phyloP scores from a whole-genome alignment of 179 eudicot genomes.

The Gypsophila paniculata region DNA sequence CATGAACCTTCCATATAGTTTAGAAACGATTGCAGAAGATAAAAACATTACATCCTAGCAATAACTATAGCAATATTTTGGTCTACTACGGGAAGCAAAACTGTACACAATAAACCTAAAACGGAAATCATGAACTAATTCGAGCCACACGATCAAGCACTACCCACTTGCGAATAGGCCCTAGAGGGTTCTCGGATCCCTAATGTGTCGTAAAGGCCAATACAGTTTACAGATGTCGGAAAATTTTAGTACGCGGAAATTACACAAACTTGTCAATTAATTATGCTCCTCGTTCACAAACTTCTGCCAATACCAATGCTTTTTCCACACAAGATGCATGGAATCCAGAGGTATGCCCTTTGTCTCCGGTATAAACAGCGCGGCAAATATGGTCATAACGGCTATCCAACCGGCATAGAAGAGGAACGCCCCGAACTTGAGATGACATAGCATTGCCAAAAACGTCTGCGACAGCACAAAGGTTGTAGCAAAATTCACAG shows the following conservation, averaged over 20 bases:
- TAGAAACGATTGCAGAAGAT: too few species aligned
- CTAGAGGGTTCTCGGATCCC: background rate
- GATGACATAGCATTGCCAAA: slow-evolving; percentile 40
- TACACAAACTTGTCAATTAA: background rate
- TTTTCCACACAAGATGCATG: slow-evolving; percentile 46
- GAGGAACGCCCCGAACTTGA: slow-evolving; percentile 48
- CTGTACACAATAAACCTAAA: background rate
- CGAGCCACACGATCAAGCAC: background rate
- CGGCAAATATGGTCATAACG: slow-evolving; percentile 47
- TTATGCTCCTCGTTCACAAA: slow-evolving; percentile 26
- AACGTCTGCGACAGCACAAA: slow-evolving; percentile 51
- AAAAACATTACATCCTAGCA: too few species aligned
- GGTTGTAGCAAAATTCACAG: slow-evolving; percentile 36
- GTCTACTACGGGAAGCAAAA: background rate
- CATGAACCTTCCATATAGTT: too few species aligned
- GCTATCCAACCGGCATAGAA: slow-evolving; percentile 45
- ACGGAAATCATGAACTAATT: background rate
- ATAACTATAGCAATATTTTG: background rate
- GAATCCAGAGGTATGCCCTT: slow-evolving; percentile 49
- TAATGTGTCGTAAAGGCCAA: background rate
- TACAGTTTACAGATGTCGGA: background rate
- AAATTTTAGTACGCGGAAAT: background rate
- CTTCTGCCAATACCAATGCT: slow-evolving; percentile 53
- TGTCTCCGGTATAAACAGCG: slow-evolving; percentile 42
- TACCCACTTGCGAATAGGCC: background rate